phyloP scores from a whole-genome alignment of 2,329 filamentous ascomycete genomes.

The Colletotrichum sp. region DNA sequence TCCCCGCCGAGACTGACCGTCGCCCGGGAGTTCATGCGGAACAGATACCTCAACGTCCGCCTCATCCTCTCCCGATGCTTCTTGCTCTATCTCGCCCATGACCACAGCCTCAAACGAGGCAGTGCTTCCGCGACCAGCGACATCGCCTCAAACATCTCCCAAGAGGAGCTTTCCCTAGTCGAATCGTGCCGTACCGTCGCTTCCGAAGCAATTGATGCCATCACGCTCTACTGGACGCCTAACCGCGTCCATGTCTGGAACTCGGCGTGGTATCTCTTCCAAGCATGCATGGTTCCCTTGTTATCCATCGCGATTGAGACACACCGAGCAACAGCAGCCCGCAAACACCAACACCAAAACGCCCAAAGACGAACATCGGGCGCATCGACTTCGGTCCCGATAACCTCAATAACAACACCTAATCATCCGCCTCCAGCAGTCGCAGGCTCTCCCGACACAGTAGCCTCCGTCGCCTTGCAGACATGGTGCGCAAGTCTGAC shows the following conservation, averaged over 20 bases:
- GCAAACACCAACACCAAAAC: neutral
- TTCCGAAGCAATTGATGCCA: slow-evolving; percentile 32
- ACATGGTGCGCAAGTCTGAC: slow-evolving; percentile 26
- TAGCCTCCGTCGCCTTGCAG: neutral
- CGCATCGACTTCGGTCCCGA: neutral
- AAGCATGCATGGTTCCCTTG: slow-evolving; percentile 33
- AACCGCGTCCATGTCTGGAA: slow-evolving; percentile 36
- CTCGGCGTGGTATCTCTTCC: slow-evolving; percentile 35
- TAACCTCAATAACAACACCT: neutral
- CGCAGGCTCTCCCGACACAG: neutral
- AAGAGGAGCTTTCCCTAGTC: slow-evolving; percentile 26
- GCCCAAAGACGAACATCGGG: neutral
- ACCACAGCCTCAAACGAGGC: slow-evolving; percentile 15
- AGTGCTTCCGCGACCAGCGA: neutral
- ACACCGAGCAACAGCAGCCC: neutral
- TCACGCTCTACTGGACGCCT: slow-evolving; percentile 34
- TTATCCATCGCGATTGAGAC: slow-evolving; percentile 31
- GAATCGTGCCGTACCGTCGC: slow-evolving; percentile 29
- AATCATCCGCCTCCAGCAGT: neutral
- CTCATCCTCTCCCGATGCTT: slow-evolving; percentile 27
- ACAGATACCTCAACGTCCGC: slow-evolving; percentile 33
- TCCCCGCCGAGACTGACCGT: slow-evolving; percentile 28
- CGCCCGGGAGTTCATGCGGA: slow-evolving; percentile 31
- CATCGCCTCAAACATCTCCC: neutral
- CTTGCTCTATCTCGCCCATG: slow-evolving; percentile 27